phyloP scores from a whole-genome alignment of 2,329 filamentous ascomycete species.

The Venturia asperata region DNA sequence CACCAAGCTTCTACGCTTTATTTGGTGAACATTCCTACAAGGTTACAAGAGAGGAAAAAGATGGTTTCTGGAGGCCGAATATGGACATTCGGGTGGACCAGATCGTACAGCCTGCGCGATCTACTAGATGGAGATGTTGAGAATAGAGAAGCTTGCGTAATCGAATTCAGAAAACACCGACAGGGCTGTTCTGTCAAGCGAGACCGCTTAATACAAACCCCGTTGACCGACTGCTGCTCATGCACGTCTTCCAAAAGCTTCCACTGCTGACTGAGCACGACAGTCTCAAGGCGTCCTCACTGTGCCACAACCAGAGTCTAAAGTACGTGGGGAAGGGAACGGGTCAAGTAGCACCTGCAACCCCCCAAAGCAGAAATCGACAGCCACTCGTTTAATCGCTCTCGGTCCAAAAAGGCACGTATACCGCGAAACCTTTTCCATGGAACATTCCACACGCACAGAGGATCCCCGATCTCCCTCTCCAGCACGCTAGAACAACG shows the following conservation, averaged over 20 bases:
- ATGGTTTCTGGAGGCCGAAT: too few relatives aligned
- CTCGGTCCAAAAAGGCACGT: not conserved
- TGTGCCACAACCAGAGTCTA: not conserved
- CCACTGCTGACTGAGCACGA: not conserved
- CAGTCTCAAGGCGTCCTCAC: not conserved
- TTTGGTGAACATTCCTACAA: too few relatives aligned
- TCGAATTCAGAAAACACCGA: not conserved
- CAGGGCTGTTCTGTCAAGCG: not conserved
- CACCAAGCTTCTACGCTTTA: too few relatives aligned
- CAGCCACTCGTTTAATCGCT: not conserved
- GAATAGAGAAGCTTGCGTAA: not conserved
- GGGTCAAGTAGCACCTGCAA: not conserved
- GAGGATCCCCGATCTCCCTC: not conserved
- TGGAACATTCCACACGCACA: not conserved
- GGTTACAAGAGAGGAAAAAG: too few relatives aligned
- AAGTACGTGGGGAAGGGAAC: not conserved
- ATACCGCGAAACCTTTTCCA: not conserved
- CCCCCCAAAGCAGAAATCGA: too few relatives aligned
- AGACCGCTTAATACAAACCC: not conserved
- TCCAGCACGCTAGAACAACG: not conserved
- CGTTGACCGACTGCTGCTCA: not conserved
- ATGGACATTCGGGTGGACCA: too few relatives aligned
- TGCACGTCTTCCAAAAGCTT: not conserved
- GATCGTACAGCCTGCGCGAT: not conserved
- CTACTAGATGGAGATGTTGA: not conserved